Evolutionary conservation across 805 yeast species (phyloP).

Genomic region (Saturnispora ahearnii): DNA sequence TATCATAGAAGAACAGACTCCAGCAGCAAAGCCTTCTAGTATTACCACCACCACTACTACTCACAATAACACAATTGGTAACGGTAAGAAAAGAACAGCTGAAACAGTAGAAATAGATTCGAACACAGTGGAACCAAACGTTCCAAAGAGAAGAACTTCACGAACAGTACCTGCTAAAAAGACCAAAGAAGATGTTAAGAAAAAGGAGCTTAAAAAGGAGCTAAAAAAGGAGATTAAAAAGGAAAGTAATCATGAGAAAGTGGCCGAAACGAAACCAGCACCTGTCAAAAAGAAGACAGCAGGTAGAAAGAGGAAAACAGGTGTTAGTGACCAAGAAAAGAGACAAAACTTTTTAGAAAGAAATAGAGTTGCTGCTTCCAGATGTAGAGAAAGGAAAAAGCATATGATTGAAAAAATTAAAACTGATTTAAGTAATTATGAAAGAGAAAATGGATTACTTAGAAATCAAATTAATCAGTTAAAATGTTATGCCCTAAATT

Average conservation of each 20-base stretch:
- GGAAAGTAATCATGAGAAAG: too few relatives aligned
- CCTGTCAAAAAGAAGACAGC: slow-evolving; percentile 2
- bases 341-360: slow-evolving; percentile 79
- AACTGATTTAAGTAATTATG: slow-evolving; percentile 60
- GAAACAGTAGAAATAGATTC: background rate
- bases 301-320: background rate
- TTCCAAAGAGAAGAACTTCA: background rate
- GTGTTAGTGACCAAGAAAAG: slow-evolving; percentile 50
- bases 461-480: slow-evolving; percentile 49
- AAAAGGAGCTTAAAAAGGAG: background rate
- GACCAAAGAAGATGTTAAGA: background rate
- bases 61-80: background rate
- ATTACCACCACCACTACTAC: background rate
- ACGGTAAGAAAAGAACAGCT: background rate
- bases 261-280: background rate
- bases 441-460: slow-evolving; percentile 60
- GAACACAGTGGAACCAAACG: background rate
- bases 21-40: background rate
- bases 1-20: background rate
- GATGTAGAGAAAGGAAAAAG: slow-evolving; percentile 91
- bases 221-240: background rate
- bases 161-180: background rate
- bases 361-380: slow-evolving; percentile 93
- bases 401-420: slow-evolving; percentile 79
- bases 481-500: slow-evolving; percentile 45